Evolutionary conservation across 2,329 filamentous ascomycete genomes (phyloP).

Genomic region (Xylariaceae sp.): DNA sequence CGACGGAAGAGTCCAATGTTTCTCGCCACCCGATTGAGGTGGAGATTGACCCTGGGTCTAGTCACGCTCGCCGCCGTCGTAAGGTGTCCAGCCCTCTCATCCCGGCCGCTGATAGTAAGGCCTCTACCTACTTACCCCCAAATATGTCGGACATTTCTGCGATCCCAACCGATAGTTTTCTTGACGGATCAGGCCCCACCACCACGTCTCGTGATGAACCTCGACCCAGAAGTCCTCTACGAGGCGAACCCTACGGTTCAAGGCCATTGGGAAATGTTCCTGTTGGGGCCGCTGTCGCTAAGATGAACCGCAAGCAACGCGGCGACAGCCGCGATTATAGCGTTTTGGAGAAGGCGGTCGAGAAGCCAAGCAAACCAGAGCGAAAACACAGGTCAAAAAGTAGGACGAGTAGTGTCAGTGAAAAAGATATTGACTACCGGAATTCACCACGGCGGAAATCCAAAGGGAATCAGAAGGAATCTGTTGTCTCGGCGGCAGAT

Average conservation of each 20-base stretch:
- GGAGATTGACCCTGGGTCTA: slow-evolving; percentile 72
- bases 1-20: slow-evolving; percentile 80
- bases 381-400: slow-evolving; percentile 58
- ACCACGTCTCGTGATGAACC: slow-evolving; percentile 20
- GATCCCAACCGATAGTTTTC: slow-evolving; percentile 67
- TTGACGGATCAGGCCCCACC: slow-evolving; percentile 59
- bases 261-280: slow-evolving; percentile 48
- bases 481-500: slow-evolving; percentile 59
- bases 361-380: slow-evolving; percentile 54
- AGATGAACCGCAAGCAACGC: slow-evolving; percentile 54
- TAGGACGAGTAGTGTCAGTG: slow-evolving; percentile 56
- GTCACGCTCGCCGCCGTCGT: slow-evolving; percentile 62
- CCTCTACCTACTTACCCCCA: slow-evolving; percentile 66
- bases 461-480: slow-evolving; percentile 60
- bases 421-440: slow-evolving; percentile 55
- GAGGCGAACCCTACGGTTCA: too few species aligned
- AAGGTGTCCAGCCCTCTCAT: slow-evolving; percentile 69
- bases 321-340: slow-evolving; percentile 51
- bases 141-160: slow-evolving; percentile 86
- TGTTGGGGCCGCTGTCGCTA: slow-evolving; percentile 50
- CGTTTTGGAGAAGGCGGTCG: slow-evolving; percentile 44
- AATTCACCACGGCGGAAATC: slow-evolving; percentile 57
- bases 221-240: slow-evolving; percentile 30
- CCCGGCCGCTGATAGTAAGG: slow-evolving; percentile 62
- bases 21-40: slow-evolving; percentile 83